Evolutionary conservation across 2,329 filamentous ascomycete genomes (phyloP), one percentile per base, ranked within the genome.

Genomic region (Penicillium rolfsii): DNA sequence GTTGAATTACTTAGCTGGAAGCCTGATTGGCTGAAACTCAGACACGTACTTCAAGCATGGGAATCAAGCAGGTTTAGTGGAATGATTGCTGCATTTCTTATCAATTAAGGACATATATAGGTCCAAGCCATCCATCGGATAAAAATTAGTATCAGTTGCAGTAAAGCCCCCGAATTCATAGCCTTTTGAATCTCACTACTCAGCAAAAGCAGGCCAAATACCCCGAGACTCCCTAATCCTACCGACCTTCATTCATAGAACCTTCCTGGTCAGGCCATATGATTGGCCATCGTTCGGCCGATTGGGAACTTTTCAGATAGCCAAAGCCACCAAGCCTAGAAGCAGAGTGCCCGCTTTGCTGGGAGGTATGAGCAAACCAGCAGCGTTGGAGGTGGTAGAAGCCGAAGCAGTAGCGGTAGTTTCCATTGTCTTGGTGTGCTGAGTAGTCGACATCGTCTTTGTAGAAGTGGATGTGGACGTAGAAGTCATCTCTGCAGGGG

Each of bases 281-380:
- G 30, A 6, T 24, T 16, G 4, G 12, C 11, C 52, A 19, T 14
- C 33, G 5, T 1, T 4, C 1, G 7, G 53, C 28, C 19, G 11
- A 24, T 19, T 38, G 11, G 14, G 26, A 22, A 2, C 9, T n/a
- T 40, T 40, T 66, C 59, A 75, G 43, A 74, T 58, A 9, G 63
- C 60, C n/a, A 73, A 52, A 11, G 70, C 70, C 8, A 70, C 63
- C 14, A 74, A 60, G 36, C 70, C 67, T 43, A 74, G 41, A 52
- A 74, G 60, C 33, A 74, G 58, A 30, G 71, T 67, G n/a, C 73
- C 71, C 7, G 66, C 66, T n/a, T 70, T 63, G 28, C 64, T 67
- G n/a, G 73, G 70, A 16, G 70, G 66, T 36, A 67, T 56, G n/a
- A 74, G 55, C 6, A 65, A 35, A 11, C 67, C 67, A 41, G 72